phyloP scores from a whole-genome alignment of 2,329 filamentous ascomycete species.

The Colletotrichum kahawae region DNA sequence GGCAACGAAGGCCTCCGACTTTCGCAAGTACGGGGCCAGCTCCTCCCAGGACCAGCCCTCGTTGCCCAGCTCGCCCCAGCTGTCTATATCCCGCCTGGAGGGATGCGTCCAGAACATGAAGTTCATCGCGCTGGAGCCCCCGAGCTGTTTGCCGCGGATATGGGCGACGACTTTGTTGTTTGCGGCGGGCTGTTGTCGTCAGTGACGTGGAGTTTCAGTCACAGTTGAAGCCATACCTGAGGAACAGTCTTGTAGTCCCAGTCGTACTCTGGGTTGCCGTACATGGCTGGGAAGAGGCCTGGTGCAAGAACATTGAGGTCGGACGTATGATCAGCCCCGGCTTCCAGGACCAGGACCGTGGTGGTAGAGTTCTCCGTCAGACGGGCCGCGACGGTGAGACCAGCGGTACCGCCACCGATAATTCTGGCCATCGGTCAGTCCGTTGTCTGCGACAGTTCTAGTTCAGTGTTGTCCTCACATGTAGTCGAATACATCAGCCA shows the following conservation, averaged over 20 bases:
- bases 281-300: conserved; percentile 22
- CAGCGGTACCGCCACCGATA: conserved; percentile 60
- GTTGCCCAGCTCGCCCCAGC: conserved; percentile 64
- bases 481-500: conserved; percentile 9
- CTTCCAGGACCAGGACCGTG: conserved; percentile 17
- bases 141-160: conserved; percentile 42
- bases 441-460: too few relatives aligned
- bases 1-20: not conserved
- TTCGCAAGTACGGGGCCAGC: conserved; percentile 25
- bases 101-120: conserved; percentile 60
- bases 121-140: conserved; percentile 67
- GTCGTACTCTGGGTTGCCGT: conserved; percentile 24
- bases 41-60: conserved; percentile 61
- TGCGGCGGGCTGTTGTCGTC: not conserved
- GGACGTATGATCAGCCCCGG: conserved; percentile 21
- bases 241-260: conserved; percentile 27
- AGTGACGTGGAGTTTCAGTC: too few relatives aligned
- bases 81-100: conserved; percentile 54
- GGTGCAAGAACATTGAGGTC: conserved; percentile 23
- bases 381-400: conserved; percentile 53
- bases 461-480: not conserved
- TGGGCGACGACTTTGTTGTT: conserved; percentile 12
- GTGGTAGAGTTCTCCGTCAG: conserved; percentile 40
- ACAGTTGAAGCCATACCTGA: conserved; percentile 9
- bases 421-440: conserved; percentile 38